Percentiles rank a stretch among this genome's conserved stretches.
These are phyloP conservation scores for Phytophthora quininea DNA, from an alignment of 352 stramenopile species.

Conservation along the genomic window DNA sequence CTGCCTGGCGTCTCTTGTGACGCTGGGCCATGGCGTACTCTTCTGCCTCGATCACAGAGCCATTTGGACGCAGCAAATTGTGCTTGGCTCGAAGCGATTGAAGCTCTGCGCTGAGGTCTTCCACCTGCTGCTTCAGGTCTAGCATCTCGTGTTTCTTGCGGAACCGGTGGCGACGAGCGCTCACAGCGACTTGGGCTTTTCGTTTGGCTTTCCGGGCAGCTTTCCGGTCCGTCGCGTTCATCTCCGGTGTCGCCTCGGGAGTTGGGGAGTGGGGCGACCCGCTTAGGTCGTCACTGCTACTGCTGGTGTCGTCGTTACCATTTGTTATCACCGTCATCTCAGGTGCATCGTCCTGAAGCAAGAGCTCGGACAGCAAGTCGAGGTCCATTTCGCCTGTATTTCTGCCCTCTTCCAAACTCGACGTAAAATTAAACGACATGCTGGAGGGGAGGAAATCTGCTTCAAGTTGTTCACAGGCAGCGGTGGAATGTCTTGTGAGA, in stretches of 20 bases:
- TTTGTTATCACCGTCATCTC: background rate
- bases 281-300: conserved; percentile 18
- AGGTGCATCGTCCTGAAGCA: conserved; percentile 23
- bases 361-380: conserved; percentile 26
- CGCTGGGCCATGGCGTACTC: conserved; percentile 38
- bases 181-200: conserved; percentile 27
- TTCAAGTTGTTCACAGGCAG: background rate
- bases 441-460: too few species aligned
- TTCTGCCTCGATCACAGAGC: conserved; percentile 24
- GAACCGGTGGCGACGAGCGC: conserved; percentile 28
- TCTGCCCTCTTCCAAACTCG: too few species aligned
- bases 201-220: conserved; percentile 26
- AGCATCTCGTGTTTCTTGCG: conserved; percentile 55
- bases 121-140: conserved; percentile 42
- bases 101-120: conserved; percentile 38
- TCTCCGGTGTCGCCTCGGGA: background rate
- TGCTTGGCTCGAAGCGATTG: conserved; percentile 39
- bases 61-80: conserved; percentile 28
- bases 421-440: too few species aligned
- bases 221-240: background rate
- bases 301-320: conserved; percentile 14
- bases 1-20: conserved; percentile 36
- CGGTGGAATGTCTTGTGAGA: too few species aligned
- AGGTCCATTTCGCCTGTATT: background rate
- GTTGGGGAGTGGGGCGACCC: conserved; percentile 10